Base-by-base conservation (phyloP, 352 stramenopile species). In the Phytophthora europaea region DNA sequence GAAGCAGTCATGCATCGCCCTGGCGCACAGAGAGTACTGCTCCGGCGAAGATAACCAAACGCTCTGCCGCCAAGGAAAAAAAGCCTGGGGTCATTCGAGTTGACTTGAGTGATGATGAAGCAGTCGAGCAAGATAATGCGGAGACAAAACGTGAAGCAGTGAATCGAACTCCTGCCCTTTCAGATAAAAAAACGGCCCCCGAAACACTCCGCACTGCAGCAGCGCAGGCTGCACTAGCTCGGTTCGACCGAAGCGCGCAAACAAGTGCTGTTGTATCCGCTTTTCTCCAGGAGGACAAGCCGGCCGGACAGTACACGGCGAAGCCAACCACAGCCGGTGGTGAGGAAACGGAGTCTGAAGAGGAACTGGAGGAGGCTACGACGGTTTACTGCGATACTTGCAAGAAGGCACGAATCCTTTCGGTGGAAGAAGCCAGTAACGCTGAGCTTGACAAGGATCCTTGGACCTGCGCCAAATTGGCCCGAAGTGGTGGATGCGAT, bases 351-450 rank as follows among this genome's bases (percentile, higher is more conserved):
- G 70, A 90, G 18, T 78, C 73, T 1, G 78, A 87, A 10, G 86
- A 92, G 1, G 81, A 88, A 6, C 48, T 91, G 4, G 86, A 93
- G 45, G 76, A 84, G 61, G 87, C 81, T 20, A 91, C 77, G 6
- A 95, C 90, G 0, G 84, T 94, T 15, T 92, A 94, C 59, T 97
- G 90, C 40, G 90, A 97, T 70, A 54, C 47, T n/a, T 97, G 90
- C 67, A 83, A 82, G 66, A 97, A 97, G 70, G 87, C 85, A 6
- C 88, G 90, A 7, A 91, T 95, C 20, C 56, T 97, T 22, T 87
- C 82, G 12, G 45, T 72, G 2, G 66, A 81, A 3, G 85, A 94
- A 72, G 81, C 76, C 7, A 58, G 33, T 28, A 62, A 79, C 36
- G 40, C 65, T 31, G 57, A 66, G 10, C 72, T 81, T 18, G 59